phyloP scores from a whole-genome alignment of 495 filamentous ascomycete species.

The Massariosphaeria phaeospora region DNA sequence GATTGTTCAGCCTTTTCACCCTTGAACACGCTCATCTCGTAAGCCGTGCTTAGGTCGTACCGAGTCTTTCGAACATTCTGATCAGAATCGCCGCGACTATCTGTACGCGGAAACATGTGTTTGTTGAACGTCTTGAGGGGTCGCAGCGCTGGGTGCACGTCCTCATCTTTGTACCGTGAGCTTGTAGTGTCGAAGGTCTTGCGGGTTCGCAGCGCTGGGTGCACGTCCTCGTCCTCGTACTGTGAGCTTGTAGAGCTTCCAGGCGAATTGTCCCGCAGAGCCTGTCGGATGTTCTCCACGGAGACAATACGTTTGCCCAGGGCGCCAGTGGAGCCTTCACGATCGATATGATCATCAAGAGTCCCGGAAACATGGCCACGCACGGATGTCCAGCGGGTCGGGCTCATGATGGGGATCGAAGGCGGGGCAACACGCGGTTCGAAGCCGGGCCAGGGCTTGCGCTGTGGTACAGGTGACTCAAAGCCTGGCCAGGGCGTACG shows the following conservation, averaged over 20 bases:
- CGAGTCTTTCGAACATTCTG: neutral
- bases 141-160: neutral
- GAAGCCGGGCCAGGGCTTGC: neutral
- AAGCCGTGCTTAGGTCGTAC: neutral
- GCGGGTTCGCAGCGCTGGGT: neutral
- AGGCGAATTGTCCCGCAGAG: neutral
- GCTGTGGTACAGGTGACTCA: too few relatives aligned
- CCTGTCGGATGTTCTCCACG: constrained; percentile 19
- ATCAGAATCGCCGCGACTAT: neutral
- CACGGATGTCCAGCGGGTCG: neutral
- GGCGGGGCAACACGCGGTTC: neutral
- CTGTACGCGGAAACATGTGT: constrained; percentile 20
- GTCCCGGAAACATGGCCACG: neutral
- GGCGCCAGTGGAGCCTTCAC: neutral
- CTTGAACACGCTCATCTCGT: neutral
- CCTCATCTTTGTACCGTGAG: too few relatives aligned
- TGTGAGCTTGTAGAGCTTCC: neutral
- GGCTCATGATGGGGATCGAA: constrained; percentile 6
- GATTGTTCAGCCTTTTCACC: neutral
- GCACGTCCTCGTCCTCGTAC: neutral
- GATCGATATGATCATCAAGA: neutral
- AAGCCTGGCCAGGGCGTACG: too few relatives aligned
- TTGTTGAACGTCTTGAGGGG: constrained; percentile 11
- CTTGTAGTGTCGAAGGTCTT: constrained; percentile 16
- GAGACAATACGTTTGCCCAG: constrained; percentile 14